Conservation (phyloP, 768 basidiomycete species). For the Boletus pseudo-olivaceus region DNA sequence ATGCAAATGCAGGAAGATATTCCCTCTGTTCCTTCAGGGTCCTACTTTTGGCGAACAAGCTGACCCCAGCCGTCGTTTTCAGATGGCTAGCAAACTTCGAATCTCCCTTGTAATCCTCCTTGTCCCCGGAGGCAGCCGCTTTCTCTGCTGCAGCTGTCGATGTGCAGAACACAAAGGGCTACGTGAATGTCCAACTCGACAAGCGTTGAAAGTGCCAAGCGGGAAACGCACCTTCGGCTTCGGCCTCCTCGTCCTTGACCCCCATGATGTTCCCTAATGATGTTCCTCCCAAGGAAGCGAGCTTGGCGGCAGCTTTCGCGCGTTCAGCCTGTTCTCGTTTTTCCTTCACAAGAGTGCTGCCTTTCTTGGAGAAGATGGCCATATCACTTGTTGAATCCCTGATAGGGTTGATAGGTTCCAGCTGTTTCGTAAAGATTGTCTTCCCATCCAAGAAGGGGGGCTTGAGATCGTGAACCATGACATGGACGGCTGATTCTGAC, state of each 20-base stretch:
- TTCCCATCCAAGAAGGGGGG: conserved; percentile 98
- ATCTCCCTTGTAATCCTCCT: conserved; percentile 83
- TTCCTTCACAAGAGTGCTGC: conserved; percentile 91
- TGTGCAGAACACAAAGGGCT: conserved; percentile 40
- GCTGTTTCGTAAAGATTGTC: conserved; percentile 92
- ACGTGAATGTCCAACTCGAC: conserved; percentile 79
- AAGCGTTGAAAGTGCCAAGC: conserved; percentile 17
- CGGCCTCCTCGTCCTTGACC: conserved; percentile 90
- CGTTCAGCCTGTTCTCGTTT: conserved; percentile 96
- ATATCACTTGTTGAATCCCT: conserved; percentile 91
- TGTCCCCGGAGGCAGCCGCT: conserved; percentile 46
- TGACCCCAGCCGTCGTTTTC: conserved; percentile 73
- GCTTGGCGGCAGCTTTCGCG: conserved; percentile 93
- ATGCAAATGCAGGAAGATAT: conserved; percentile 96
- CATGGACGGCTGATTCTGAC: conserved; percentile 92
- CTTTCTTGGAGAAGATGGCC: conserved; percentile 95
- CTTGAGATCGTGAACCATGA: conserved; percentile 95
- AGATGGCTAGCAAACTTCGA: conserved; percentile 97
- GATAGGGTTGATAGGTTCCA: conserved; percentile 97
- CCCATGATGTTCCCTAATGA: conserved; percentile 97
- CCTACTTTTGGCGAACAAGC: conserved; percentile 73
- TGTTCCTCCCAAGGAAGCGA: conserved; percentile 89
- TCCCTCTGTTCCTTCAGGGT: conserved; percentile 95
- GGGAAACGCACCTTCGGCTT: conserved; percentile 74
- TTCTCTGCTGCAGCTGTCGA: conserved; percentile 51